Evolutionary conservation across 257 asterid genomes (phyloP), one percentile per base, ranked within the genome.

Genomic region (Oldenlandia corymbosa): DNA sequence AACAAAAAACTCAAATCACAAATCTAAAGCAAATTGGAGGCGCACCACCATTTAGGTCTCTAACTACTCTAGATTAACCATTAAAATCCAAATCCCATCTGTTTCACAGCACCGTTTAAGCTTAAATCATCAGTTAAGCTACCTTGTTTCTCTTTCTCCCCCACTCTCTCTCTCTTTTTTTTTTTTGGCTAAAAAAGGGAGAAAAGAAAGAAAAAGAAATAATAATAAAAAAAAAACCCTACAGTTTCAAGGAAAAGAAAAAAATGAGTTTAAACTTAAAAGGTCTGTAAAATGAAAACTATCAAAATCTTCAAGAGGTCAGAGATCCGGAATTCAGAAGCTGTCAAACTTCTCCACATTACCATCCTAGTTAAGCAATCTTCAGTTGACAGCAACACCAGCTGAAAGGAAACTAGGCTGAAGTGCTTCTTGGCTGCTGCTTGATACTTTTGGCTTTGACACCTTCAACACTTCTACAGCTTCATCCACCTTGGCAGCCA

Each of bases 401-500:
- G 88, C 73, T 51, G 90, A 70, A 58, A 77, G 80, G 67, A 52
- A 80, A 68, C 62, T 80, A 1, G 85, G 75, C 59, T 79, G 85
- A 65, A 79, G 53, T 3, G 83, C 66, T 58, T 84, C 93, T 55
- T 69, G 86, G 72, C 60, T 76, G 72, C 60, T 76, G 73, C 62
- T 77, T 6, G 92, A 54, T 54, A 70, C 76, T 67, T 77, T 83
- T 64, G 82, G 53, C 68, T 79, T 85, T 8, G 90, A 74, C 73
- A 77, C 73, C 67, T 84, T 75, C 37, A 90, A 84, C 73, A 81
- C 93, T 72, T 87, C 75, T 53, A 85, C 76, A 18, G 95, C 98
- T 71, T 85, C 95, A 34, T 81, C 84, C 71, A 91, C 97, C 77
- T 82, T 91, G 48, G 82, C 65, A 18, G 78, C 76, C 39, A 88